Conservation (phyloP, 768 basidiomycete species). For the Russula dissimulans region DNA sequence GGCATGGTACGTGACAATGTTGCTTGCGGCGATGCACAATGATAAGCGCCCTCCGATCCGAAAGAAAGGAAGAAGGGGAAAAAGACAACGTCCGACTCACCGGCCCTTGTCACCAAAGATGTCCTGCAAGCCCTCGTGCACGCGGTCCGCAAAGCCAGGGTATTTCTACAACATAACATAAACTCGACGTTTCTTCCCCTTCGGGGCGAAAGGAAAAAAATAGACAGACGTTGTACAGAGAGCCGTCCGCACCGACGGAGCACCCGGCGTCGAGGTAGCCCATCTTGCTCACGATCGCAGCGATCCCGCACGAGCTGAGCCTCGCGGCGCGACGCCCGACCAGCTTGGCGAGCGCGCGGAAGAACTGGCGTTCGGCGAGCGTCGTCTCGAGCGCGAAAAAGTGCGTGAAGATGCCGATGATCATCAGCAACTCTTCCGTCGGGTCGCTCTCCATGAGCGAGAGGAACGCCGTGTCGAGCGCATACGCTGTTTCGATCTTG, state of each 20-base stretch:
- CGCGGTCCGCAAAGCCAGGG: conserved; percentile 86
- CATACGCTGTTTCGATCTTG: conserved; percentile 90
- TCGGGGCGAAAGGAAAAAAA: not conserved
- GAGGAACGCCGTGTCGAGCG: conserved; percentile 93
- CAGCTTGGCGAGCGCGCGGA: conserved; percentile 85
- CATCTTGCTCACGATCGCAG: conserved; percentile 92
- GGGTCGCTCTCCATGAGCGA: conserved; percentile 97
- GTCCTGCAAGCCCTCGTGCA: conserved; percentile 88
- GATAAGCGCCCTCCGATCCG: not conserved
- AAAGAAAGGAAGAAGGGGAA: not conserved
- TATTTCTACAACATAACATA: conserved; percentile 67
- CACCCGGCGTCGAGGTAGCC: conserved; percentile 88
- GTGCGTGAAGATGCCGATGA: conserved; percentile 94
- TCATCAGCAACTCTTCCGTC: conserved; percentile 93
- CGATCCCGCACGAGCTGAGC: conserved; percentile 91
- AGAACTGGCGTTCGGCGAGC: conserved; percentile 92
- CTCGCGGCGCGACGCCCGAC: conserved; percentile 87
- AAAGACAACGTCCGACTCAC: conserved; percentile 38
- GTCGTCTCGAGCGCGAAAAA: conserved; percentile 97
- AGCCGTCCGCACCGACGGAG: conserved; percentile 85
- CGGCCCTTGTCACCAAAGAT: conserved; percentile 95
- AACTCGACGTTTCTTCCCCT: not conserved
- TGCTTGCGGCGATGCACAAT: conserved; percentile 29
- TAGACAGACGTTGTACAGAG: conserved; percentile 78
- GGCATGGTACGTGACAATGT: conserved; percentile 73